phyloP scores from a whole-genome alignment of 352 stramenopile species.

The Phytophthora pini region DNA sequence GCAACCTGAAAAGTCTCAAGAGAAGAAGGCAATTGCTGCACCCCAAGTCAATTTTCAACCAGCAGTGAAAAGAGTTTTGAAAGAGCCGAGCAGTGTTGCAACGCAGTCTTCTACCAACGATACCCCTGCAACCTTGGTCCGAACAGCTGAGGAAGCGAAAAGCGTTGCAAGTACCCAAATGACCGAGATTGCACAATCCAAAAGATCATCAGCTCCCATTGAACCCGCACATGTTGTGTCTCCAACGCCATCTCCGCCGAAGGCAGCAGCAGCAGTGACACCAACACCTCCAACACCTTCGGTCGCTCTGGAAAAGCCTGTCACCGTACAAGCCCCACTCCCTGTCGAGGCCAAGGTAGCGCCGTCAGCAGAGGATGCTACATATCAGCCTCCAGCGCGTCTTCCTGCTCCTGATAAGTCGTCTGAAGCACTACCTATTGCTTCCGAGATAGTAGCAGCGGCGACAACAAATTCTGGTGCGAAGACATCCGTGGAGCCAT shows the following conservation, averaged over 20 bases:
- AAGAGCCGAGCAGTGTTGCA: neutral
- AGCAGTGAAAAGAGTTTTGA: conserved; percentile 7
- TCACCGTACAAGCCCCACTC: neutral
- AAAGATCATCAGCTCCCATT: neutral
- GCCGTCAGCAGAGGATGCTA: neutral
- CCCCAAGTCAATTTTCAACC: neutral
- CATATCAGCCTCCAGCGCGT: neutral
- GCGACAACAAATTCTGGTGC: neutral
- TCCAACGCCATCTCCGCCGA: conserved; percentile 4
- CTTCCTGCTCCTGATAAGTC: neutral
- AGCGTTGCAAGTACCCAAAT: conserved; percentile 5
- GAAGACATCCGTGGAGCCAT: neutral
- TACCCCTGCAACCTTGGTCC: conserved; percentile 14
- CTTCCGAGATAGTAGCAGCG: neutral
- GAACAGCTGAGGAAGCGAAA: conserved; percentile 2
- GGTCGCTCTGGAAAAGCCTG: neutral
- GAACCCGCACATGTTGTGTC: neutral
- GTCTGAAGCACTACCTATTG: neutral
- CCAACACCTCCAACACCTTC: conserved; percentile 6
- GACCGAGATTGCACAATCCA: conserved; percentile 15
- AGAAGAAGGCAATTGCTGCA: neutral
- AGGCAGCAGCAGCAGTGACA: neutral
- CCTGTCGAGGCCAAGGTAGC: neutral
- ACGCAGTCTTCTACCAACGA: neutral
- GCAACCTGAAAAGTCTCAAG: conserved; percentile 1